Conservation (phyloP, 2,329 filamentous ascomycete species). For the Zasmidium angulare region DNA sequence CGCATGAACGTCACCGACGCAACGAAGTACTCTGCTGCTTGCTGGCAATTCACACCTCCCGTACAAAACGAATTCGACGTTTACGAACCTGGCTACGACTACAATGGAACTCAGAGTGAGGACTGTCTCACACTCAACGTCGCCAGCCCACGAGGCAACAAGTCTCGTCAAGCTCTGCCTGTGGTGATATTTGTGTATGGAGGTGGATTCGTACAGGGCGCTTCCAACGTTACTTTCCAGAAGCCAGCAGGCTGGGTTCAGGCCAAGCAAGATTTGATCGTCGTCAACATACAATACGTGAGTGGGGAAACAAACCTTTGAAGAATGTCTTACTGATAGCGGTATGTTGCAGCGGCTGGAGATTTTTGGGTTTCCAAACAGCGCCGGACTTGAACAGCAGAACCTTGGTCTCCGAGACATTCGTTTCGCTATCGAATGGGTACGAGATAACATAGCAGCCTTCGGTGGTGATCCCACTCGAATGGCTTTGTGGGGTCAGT, state of each 20-base stretch:
- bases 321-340: neutral
- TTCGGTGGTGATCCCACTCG: neutral
- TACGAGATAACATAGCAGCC: conserved; percentile 1
- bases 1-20: neutral
- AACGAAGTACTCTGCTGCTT: neutral
- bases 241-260: neutral
- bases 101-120: conserved; percentile 1
- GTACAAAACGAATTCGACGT: neutral
- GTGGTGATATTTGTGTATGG: neutral
- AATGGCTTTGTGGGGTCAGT: neutral
- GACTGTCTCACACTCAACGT: conserved; percentile 9
- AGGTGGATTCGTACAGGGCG: neutral
- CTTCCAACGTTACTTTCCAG: neutral
- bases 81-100: neutral
- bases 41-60: neutral
- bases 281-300: conserved; percentile 37
- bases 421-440: conserved; percentile 5
- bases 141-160: neutral
- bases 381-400: conserved; percentile 1
- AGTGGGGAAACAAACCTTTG: neutral
- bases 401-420: conserved; percentile 7
- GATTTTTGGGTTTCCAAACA: conserved; percentile 4
- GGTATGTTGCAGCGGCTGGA: neutral
- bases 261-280: conserved; percentile 35
- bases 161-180: neutral